Percentiles rank a stretch among this genome's conserved stretches.
These are phyloP conservation scores for Aquilaria yunnanensis DNA, from an alignment of 345 rosid genomes.

Conservation along the genomic window DNA sequence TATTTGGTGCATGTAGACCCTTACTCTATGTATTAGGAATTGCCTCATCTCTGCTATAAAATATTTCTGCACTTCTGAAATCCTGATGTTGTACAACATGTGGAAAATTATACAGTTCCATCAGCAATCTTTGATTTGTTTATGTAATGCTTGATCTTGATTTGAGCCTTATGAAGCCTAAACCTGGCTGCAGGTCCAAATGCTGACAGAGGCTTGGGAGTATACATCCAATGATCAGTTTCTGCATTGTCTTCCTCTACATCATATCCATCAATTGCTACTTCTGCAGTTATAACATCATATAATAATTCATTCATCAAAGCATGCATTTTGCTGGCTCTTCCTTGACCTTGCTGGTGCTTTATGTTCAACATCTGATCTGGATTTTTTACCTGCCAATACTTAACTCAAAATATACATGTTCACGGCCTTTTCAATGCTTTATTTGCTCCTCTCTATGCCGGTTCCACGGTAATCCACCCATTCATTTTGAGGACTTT, in stretches of 20 bases:
- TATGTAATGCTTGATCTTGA: slow-evolving; percentile 5
- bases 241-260: slow-evolving; percentile 92
- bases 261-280: slow-evolving; percentile 58
- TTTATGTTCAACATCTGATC: not conserved
- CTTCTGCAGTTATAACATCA: slow-evolving; percentile 1
- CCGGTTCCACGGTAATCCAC: slow-evolving; percentile 63
- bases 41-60: not conserved
- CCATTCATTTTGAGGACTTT: not conserved
- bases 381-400: slow-evolving; percentile 14
- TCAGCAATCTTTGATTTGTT: not conserved
- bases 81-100: not conserved
- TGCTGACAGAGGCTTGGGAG: slow-evolving; percentile 85
- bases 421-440: slow-evolving; percentile 97
- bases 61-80: not conserved
- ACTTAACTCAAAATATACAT: slow-evolving; percentile 55
- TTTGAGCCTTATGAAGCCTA: slow-evolving; percentile 11
- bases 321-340: slow-evolving; percentile 10
- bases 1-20: too few species aligned
- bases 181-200: slow-evolving; percentile 49
- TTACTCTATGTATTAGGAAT: too few species aligned
- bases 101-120: not conserved
- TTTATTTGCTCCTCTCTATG: slow-evolving; percentile 82
- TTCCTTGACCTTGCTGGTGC: slow-evolving; percentile 8
- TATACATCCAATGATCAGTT: slow-evolving; percentile 77
- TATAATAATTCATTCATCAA: slow-evolving; percentile 1